A percentile compares a stretch with the other conserved stretches of the same genome.
phyloP scores from a whole-genome alignment of 495 filamentous ascomycete genomes.

The Aspergillus heteromorphus region DNA sequence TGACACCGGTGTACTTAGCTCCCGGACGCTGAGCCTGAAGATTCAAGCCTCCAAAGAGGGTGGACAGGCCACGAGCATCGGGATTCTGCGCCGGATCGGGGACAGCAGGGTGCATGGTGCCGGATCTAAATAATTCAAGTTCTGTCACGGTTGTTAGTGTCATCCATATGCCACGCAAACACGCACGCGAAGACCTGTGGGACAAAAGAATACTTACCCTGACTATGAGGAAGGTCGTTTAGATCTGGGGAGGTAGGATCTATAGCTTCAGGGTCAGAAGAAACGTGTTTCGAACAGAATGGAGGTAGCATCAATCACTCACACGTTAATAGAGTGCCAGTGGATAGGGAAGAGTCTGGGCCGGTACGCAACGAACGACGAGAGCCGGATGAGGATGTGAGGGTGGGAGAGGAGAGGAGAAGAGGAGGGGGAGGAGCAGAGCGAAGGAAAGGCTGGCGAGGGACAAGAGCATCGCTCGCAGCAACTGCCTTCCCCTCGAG shows the following conservation, averaged over 20 bases:
- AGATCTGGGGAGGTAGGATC: background rate
- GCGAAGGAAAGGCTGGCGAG: background rate
- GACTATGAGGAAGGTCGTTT: background rate
- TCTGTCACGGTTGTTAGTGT: background rate
- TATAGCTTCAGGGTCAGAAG: background rate
- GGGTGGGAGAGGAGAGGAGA: slow-evolving; percentile 6
- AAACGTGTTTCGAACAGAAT: background rate
- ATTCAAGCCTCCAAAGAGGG: slow-evolving; percentile 20
- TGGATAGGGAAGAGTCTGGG: background rate
- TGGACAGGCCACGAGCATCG: slow-evolving; percentile 13
- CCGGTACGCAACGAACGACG: slow-evolving; percentile 6
- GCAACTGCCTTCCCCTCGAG: background rate
- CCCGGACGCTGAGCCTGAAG: slow-evolving; percentile 23
- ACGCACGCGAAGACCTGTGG: background rate
- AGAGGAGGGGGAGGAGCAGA: background rate
- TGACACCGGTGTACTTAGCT: slow-evolving; percentile 22
- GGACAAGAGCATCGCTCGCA: slow-evolving; percentile 1
- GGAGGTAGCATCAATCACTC: background rate
- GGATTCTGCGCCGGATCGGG: slow-evolving; percentile 27
- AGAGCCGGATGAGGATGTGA: slow-evolving; percentile 14
- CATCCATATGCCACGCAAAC: background rate
- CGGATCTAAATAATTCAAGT: slow-evolving; percentile 7
- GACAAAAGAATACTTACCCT: background rate
- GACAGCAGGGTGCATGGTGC: slow-evolving; percentile 34
- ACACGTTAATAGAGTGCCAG: slow-evolving; percentile 5